Evolutionary conservation across 345 rosid species (phyloP).

Genomic region (Melastoma malabathricum): DNA sequence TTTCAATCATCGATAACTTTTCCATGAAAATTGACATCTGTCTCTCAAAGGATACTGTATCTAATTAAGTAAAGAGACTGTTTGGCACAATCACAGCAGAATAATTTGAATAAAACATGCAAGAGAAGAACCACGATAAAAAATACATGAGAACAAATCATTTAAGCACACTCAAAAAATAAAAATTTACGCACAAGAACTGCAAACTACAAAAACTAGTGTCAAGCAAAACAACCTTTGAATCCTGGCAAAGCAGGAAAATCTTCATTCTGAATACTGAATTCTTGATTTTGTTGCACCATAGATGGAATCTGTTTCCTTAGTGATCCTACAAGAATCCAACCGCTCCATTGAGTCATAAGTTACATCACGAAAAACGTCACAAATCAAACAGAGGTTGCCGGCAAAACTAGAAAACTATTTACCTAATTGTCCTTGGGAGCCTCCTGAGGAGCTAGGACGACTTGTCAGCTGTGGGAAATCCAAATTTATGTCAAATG

Average conservation of each 20-base stretch:
- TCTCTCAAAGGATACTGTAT: no score
- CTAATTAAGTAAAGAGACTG: no score
- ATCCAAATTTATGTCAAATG: conserved; percentile 87
- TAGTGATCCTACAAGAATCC: conserved; percentile 49
- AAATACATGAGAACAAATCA: no score
- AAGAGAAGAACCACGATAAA: no score
- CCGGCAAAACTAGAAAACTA: conserved; percentile 2
- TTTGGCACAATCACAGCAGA: no score
- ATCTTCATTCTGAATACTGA: conserved; percentile 99
- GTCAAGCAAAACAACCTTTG: conserved; percentile 51
- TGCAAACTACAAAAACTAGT: neutral
- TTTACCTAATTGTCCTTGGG: conserved; percentile 94
- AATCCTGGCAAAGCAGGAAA: conserved; percentile 98
- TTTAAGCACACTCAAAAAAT: no score
- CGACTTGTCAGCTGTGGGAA: conserved; percentile 91
- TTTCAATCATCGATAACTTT: no score
- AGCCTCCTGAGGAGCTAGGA: conserved; percentile 92
- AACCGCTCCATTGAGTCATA: conserved; percentile 7
- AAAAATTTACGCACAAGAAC: no score
- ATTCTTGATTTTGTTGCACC: conserved; percentile 96
- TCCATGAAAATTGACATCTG: no score
- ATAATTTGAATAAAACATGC: no score
- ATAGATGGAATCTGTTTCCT: conserved; percentile 83
- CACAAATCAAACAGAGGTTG: conserved; percentile 5
- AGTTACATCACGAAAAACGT: neutral